Evolutionary conservation across 805 yeast species (phyloP).

Genomic region (Metschnikowia kunwiensis): DNA sequence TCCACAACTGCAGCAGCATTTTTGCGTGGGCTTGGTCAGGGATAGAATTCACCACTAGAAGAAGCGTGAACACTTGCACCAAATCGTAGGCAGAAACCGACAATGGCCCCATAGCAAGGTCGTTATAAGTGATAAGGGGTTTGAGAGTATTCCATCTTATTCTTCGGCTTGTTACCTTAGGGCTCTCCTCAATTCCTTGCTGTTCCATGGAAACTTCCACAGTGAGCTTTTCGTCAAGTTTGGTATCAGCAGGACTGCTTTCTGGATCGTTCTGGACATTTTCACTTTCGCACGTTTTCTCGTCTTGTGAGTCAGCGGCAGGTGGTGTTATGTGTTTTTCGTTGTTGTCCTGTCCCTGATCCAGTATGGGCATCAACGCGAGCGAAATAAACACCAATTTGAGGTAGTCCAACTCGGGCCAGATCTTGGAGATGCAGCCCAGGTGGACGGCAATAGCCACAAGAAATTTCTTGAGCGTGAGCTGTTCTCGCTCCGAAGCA

Average conservation of each 20-base stretch:
- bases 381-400: constrained; percentile 50
- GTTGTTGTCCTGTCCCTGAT: not conserved
- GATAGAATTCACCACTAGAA: constrained; percentile 43
- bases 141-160: constrained; percentile 34
- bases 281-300: not conserved
- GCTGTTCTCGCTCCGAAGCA: constrained; percentile 12
- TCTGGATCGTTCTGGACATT: not conserved
- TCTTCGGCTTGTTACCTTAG: constrained; percentile 1
- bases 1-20: constrained; percentile 27
- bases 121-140: constrained; percentile 42
- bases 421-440: constrained; percentile 38
- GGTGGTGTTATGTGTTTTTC: constrained; percentile 11
- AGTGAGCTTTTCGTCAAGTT: constrained; percentile 8
- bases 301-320: not conserved
- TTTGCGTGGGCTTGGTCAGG: constrained; percentile 24
- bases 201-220: not conserved
- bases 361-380: constrained; percentile 5
- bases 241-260: constrained; percentile 3
- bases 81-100: constrained; percentile 41
- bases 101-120: constrained; percentile 36
- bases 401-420: constrained; percentile 38
- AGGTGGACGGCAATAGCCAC: constrained; percentile 35
- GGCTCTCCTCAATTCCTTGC: constrained; percentile 8
- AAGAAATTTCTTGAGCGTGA: constrained; percentile 35
- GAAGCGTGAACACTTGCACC: constrained; percentile 45